A percentile compares a stretch with the other conserved stretches of the same genome.
Conservation (phyloP, 2,329 filamentous ascomycete species). For the Byssoonygena ceratinophila region DNA sequence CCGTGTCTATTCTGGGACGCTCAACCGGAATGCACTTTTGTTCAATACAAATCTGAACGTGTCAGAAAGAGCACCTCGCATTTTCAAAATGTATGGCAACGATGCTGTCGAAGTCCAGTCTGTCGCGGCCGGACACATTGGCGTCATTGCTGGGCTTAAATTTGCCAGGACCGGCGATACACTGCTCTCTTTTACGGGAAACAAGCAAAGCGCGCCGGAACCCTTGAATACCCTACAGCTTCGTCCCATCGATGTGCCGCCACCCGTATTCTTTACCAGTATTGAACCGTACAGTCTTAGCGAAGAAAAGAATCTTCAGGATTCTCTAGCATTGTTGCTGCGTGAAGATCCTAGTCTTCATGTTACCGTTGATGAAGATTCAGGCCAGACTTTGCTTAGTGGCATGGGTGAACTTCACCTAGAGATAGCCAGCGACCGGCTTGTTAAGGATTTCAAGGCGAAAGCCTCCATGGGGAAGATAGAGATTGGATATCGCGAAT, state of each 20-base stretch:
- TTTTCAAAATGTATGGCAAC: constrained; percentile 81
- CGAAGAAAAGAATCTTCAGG: constrained; percentile 69
- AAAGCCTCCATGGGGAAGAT: constrained; percentile 80
- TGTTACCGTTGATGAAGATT: constrained; percentile 74
- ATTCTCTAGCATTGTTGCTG: constrained; percentile 64
- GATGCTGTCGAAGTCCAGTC: constrained; percentile 75
- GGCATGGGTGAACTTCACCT: constrained; percentile 96
- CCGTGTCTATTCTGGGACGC: constrained; percentile 74
- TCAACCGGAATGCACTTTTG: constrained; percentile 62
- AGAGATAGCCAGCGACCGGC: constrained; percentile 78
- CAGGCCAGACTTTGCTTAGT: constrained; percentile 82
- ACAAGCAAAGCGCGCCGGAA: constrained; percentile 54
- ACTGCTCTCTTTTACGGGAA: constrained; percentile 60
- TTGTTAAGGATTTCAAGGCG: constrained; percentile 79
- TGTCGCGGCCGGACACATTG: constrained; percentile 80
- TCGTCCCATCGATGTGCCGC: constrained; percentile 76
- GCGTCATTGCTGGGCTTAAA: constrained; percentile 82
- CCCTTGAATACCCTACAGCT: constrained; percentile 67
- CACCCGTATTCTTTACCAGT: constrained; percentile 92
- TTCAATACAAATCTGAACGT: constrained; percentile 78
- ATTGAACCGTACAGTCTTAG: constrained; percentile 69
- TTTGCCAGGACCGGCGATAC: constrained; percentile 90
- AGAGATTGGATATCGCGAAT: constrained; percentile 91
- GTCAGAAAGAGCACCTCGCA: constrained; percentile 67
- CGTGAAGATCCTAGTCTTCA: constrained; percentile 88